A percentile compares a stretch with the other conserved stretches of the same genome.
Conservation (phyloP, 768 basidiomycete genomes). For the Plicaturopsis crispa region DNA sequence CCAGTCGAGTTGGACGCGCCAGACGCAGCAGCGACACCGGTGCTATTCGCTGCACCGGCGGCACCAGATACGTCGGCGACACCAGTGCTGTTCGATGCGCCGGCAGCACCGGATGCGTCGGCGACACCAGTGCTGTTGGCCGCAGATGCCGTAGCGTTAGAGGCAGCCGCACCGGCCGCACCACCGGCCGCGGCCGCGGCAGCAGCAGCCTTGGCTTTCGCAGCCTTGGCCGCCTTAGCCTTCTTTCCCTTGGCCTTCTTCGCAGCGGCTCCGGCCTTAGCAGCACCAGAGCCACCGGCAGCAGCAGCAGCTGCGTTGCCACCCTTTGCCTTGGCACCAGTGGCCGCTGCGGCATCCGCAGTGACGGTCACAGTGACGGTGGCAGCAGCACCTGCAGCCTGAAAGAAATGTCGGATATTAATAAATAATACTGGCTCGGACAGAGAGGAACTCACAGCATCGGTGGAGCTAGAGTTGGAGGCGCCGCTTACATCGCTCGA, state of each 20-base stretch:
- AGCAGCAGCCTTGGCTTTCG: not conserved
- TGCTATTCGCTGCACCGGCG: too few relatives aligned
- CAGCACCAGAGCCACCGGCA: not conserved
- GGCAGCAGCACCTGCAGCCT: not conserved
- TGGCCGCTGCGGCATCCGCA: conserved; percentile 12
- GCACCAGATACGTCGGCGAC: too few relatives aligned
- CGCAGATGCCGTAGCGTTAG: not conserved
- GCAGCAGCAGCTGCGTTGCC: not conserved
- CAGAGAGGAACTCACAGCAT: too few relatives aligned
- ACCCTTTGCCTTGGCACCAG: conserved; percentile 5
- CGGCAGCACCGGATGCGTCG: not conserved
- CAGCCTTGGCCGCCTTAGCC: not conserved
- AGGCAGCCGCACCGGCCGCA: not conserved
- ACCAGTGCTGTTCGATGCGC: not conserved
- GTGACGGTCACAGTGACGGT: conserved; percentile 12
- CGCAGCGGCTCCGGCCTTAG: not conserved
- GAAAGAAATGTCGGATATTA: not conserved
- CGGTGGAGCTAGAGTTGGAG: not conserved
- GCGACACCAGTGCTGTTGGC: not conserved
- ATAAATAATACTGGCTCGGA: too few relatives aligned
- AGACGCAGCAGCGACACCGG: too few relatives aligned
- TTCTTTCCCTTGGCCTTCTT: not conserved
- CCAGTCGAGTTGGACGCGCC: too few relatives aligned
- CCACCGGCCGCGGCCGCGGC: not conserved
- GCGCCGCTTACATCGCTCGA: not conserved